Conservation (phyloP, 108 stramenopile genomes). For the Conticribra weissflogii region DNA sequence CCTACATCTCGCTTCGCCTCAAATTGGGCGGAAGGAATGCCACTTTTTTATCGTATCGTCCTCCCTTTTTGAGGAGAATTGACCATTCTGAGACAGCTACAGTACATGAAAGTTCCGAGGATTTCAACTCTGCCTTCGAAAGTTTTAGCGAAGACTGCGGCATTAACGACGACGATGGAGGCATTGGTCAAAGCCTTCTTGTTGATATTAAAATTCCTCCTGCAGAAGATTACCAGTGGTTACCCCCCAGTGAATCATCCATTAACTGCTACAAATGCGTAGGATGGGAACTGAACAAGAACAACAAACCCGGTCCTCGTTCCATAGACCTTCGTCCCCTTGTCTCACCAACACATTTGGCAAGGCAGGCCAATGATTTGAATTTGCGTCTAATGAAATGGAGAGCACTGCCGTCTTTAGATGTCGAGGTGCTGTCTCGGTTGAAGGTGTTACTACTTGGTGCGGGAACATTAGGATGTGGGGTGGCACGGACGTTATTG, state of each 20-base stretch:
- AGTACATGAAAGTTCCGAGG: constrained; percentile 13
- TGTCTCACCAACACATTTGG: constrained; percentile 78
- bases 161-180: constrained; percentile 22
- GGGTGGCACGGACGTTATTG: constrained; percentile 89
- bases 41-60: constrained; percentile 65
- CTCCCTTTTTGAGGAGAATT: constrained; percentile 55
- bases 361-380: constrained; percentile 90
- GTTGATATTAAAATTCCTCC: constrained; percentile 60
- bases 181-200: constrained; percentile 49
- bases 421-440: constrained; percentile 77
- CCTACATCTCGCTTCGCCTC: constrained; percentile 70
- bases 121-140: constrained; percentile 18
- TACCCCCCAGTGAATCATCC: constrained; percentile 1
- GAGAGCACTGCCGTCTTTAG: constrained; percentile 90
- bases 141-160: constrained; percentile 12
- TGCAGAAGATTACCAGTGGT: constrained; percentile 59
- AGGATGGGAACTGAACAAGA: constrained; percentile 85
- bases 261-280: constrained; percentile 53
- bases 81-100: background rate
- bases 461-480: constrained; percentile 97
- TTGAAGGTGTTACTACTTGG: constrained; percentile 92
- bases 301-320: constrained; percentile 77
- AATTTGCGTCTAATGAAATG: constrained; percentile 99
- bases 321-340: constrained; percentile 80
- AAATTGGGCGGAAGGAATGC: constrained; percentile 59